Evolutionary conservation across 2,329 filamentous ascomycete genomes (phyloP), one percentile per base, ranked within the genome.

Genomic region (Chaetomium globosum): DNA sequence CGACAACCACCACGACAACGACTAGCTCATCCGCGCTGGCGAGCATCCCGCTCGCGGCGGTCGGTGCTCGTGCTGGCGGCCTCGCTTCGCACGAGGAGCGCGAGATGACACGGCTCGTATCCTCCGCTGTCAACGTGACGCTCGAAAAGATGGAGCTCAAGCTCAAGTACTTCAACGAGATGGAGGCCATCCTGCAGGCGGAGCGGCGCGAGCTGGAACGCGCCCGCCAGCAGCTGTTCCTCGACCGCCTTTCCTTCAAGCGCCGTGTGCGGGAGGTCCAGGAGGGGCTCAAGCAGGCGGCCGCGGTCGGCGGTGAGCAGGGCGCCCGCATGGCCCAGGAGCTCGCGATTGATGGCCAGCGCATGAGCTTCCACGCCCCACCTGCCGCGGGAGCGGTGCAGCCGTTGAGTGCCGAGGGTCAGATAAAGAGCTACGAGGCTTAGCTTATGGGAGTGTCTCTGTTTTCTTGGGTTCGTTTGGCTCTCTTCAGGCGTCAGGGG

Each of bases 1-100:
- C 81, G 5, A 82, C 82, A 1, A 83, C 81, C 0, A 83, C 80
- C 0, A 81, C 80, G 0, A 77, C 80, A 2, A 82, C 78, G 51
- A 82, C 76, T 39, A 81, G 76, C 67, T 81, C 77, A 28, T 77
- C 77, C 3, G 79, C 82, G 4, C 77, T 92, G 59, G 87, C 92
- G 7, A 93, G 89, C 33, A 89, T 97, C 64, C 92, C 93, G 1
- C 85, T 99, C 58, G 93, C 92, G 21, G 86, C 93, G 9, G 90
- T 94, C 68, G 93, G 93, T 13, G 93, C 92, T 2, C 91, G 95
- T 67, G 87, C 93, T 1, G 90, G 91, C 8, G 95, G 90, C 3
- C 87, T 99, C 39, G 93, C 94, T 31, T 97, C 94, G 3, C 93
- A 98, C 72, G 94, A 98, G 77, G 95, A 99, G 78, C 91, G 96